Evolutionary conservation across 108 stramenopile species (phyloP).

Genomic region (Cyclotella baltica): DNA sequence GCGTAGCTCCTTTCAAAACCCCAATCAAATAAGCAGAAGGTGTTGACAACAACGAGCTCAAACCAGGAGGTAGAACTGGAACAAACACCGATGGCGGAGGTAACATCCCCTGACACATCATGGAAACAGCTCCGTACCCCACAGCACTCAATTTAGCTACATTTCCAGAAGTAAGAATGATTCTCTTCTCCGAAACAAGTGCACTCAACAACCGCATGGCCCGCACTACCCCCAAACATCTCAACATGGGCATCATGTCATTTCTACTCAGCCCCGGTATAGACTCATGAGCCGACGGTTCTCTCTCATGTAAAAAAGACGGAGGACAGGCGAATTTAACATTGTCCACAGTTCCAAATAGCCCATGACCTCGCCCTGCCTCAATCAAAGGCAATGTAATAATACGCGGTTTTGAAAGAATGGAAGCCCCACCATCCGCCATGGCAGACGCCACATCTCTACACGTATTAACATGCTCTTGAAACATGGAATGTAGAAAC

Average conservation of each 20-base stretch:
- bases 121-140: constrained; percentile 46
- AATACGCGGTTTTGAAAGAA: constrained; percentile 30
- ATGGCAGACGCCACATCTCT: constrained; percentile 22
- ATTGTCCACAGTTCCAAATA: constrained; percentile 29
- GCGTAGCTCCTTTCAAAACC: constrained; percentile 24
- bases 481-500: constrained; percentile 41
- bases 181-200: constrained; percentile 45
- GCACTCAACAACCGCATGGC: constrained; percentile 50
- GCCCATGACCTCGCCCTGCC: constrained; percentile 27
- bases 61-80: constrained; percentile 57
- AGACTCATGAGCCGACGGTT: not conserved
- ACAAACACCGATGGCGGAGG: constrained; percentile 47
- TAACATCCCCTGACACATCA: constrained; percentile 60
- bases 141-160: constrained; percentile 46
- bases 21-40: constrained; percentile 58
- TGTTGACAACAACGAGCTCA: constrained; percentile 38
- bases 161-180: constrained; percentile 53
- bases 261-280: constrained; percentile 26
- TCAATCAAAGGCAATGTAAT: constrained; percentile 29
- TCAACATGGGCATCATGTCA: constrained; percentile 57
- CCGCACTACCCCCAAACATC: constrained; percentile 47
- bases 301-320: constrained; percentile 33
- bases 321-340: constrained; percentile 33
- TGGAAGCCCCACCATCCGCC: not conserved
- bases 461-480: constrained; percentile 38